These are phyloP conservation scores for Claviceps sp. DNA, from an alignment of 2,329 filamentous ascomycete species.

Conservation along the genomic window DNA sequence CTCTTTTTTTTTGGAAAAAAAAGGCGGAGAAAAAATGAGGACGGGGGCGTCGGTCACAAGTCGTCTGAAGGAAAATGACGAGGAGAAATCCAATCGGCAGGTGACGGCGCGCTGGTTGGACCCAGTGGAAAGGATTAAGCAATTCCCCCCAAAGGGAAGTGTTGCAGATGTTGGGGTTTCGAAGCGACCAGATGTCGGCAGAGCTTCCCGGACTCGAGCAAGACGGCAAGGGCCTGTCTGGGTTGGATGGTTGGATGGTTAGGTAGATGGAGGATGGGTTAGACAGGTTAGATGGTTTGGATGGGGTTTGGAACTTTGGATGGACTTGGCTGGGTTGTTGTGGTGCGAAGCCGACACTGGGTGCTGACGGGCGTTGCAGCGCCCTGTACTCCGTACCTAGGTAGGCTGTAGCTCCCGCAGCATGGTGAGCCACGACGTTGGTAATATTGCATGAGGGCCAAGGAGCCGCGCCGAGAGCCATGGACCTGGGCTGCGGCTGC, in stretches of 20 bases:
- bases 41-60: neutral
- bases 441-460: neutral
- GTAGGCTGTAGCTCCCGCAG: neutral
- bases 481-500: no score
- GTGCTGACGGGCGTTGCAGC: no score
- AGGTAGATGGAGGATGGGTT: no score
- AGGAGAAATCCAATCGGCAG: neutral
- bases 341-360: neutral
- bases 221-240: neutral
- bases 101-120: conserved; percentile 1
- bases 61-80: neutral
- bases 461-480: neutral
- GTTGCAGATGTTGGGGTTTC: conserved; percentile 1
- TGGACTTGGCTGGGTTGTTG: no score
- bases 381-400: neutral
- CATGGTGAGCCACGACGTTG: neutral
- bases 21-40: neutral
- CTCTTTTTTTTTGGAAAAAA: neutral
- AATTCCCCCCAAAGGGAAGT: conserved; percentile 1
- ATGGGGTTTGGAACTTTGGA: no score
- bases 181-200: neutral
- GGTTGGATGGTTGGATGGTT: no score
- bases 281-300: no score
- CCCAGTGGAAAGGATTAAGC: conserved; percentile 2
- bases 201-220: neutral